Base-by-base conservation (phyloP, 352 stramenopile species). In the Globisporangium polare region DNA sequence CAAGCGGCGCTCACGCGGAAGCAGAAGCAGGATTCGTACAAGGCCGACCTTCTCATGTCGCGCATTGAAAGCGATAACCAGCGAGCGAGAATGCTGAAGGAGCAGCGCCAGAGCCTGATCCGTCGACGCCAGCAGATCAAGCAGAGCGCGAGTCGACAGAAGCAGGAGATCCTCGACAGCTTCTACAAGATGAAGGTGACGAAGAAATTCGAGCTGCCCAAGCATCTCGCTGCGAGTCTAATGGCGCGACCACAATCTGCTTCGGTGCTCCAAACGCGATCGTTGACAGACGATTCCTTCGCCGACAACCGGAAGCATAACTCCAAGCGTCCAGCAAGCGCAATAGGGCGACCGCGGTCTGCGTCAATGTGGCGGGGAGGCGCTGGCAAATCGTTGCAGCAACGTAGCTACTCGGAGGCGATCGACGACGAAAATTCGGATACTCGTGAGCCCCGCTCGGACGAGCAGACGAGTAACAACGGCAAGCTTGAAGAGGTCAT, bases 141-240 rank as follows among this genome's bases (percentile, higher is more conserved):
- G 53, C 75, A 86, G 51, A 67, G 68, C 35, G 79, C 80, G 5
- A 71, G 54, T 20, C 66, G 77, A 0, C 77, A 93, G 37, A 91
- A 91, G 53, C 71, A 85, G 24, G 75, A 92, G 27, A 77, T 93
- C n/a, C 55, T 93, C 4, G 78, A 91, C 13, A 88, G 71, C 50
- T 92, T 94, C 52, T 77, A 92, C 66, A 85, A 86, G 54, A 91
- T 94, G 83, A 87, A 89, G 59, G 72, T 92, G 37, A 90, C 78
- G 5, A 93, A 92, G 45, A 91, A 88, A 47, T 83, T 83, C 24
- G 68, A 87, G 43, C 49, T 92, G 2, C 78, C 80, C 9, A 77
- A 83, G 45, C 68, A 90, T 50, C 45, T 92, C 41, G 63, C 58
- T 17, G 27, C 60, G 12, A 83, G 65, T 57, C 63, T 76, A 12